Evolutionary conservation across 768 basidiomycete species (phyloP).

Genomic region (Agaricus blazei): DNA sequence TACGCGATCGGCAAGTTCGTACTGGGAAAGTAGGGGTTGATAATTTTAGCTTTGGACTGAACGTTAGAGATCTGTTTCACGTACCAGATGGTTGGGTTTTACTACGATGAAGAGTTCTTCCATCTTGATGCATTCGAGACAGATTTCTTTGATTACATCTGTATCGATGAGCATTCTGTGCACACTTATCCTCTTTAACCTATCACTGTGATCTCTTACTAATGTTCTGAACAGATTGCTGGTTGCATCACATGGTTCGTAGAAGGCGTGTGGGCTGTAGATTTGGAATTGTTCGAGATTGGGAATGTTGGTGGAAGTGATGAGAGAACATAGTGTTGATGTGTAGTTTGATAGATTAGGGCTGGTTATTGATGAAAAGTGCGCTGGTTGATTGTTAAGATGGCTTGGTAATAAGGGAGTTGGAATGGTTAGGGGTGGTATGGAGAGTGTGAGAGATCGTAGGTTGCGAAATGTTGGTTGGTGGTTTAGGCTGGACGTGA

Average conservation of each 20-base stretch:
- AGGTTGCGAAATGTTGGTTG: slow-evolving; percentile 32
- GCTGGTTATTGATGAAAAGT: background rate
- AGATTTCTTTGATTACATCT: slow-evolving; percentile 47
- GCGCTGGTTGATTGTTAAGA: background rate
- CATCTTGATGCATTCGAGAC: slow-evolving; percentile 44
- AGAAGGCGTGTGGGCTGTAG: slow-evolving; percentile 39
- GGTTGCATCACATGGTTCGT: slow-evolving; percentile 29
- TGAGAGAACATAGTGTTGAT: slow-evolving; percentile 20
- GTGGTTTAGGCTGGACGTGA: background rate
- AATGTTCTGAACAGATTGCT: slow-evolving; percentile 49
- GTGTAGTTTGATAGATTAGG: background rate
- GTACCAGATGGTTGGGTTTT: slow-evolving; percentile 42
- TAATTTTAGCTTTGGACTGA: background rate
- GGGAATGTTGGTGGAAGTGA: slow-evolving; percentile 29
- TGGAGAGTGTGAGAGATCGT: slow-evolving; percentile 25
- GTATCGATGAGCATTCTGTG: slow-evolving; percentile 57
- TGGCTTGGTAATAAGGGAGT: background rate
- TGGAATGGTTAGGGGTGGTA: slow-evolving; percentile 32
- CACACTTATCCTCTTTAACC: slow-evolving; percentile 54
- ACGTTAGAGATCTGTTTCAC: slow-evolving; percentile 2
- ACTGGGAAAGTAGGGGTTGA: slow-evolving; percentile 23
- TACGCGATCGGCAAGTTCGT: slow-evolving; percentile 35
- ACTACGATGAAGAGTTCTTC: slow-evolving; percentile 63
- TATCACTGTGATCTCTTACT: slow-evolving; percentile 42
- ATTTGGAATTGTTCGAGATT: slow-evolving; percentile 61